Base-by-base conservation (phyloP, 805 yeast species). In the Metschnikowia dekortorum region DNA sequence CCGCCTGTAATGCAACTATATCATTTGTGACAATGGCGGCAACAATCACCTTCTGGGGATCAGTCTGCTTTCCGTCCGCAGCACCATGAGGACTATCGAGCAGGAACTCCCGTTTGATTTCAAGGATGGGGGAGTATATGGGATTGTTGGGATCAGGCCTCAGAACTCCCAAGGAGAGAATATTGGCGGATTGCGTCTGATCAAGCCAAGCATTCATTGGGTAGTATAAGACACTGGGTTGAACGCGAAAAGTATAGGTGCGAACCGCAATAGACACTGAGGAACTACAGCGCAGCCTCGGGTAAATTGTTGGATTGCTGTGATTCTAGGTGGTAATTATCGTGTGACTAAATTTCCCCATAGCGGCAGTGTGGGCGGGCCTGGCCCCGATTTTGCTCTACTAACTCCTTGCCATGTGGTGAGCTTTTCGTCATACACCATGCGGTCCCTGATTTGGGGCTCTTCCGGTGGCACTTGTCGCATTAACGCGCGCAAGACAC, bases 21-120 rank as follows among this genome's bases (percentile, higher is more conserved):
- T 73, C 77, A 4, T 73, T 75, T 34, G 70, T 70, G 48, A 68
- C 65, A 9, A 69, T 61, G 3, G 75, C 69, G 22, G 65, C 52
- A 48, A 67, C 57, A 14, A 73, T 52, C 50, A 63, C 67, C 13
- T 60, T n/a, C 18, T 54, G 52, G 49, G 14, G 28, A 33, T 38
- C 39, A 32, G 48, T 18, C 28, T 14, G 39, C 29, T 40, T 14
- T 8, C 13, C 41, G 29, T 39, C 14, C 26, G 41, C 41, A 39
- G 30, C 32, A 39, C 13, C 41, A n/a, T 39, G 32, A 7, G 16
- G 13, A 9, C 8, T 9, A 10, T 37, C 39, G 13, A 18, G 16
- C 29, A 29, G 35, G 38, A 54, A 39, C 40, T 46, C 46, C 6
- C 41, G 46, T 34, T 50, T 54, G 38, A 50, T 47, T 10, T 41